phyloP scores from a whole-genome alignment of 306 rosid genomes.

The Citrullus mucosospermus region DNA sequence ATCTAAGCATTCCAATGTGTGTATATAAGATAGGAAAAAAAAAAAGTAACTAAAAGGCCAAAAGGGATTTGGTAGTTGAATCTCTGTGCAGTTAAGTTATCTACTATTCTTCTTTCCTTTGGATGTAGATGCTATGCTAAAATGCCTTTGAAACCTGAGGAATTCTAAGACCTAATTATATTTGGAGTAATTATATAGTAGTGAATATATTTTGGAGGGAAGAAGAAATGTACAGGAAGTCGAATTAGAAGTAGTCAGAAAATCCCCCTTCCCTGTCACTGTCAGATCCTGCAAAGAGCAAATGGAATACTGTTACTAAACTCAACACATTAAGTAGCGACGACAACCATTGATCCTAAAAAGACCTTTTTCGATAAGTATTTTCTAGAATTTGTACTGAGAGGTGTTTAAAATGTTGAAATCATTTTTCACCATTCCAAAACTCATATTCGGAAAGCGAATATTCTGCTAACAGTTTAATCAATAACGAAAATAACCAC shows the following conservation, averaged over 20 bases:
- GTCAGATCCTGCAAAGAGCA: slow-evolving; percentile 61
- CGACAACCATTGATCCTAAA: background rate
- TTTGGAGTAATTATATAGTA: background rate
- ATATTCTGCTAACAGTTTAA: background rate
- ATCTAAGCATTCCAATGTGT: background rate
- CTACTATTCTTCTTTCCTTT: background rate
- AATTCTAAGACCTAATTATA: slow-evolving; percentile 12
- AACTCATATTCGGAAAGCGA: background rate
- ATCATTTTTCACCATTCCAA: background rate
- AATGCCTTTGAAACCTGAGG: background rate
- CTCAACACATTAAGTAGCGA: background rate
- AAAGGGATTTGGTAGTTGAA: background rate
- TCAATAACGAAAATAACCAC: background rate
- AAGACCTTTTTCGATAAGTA: background rate
- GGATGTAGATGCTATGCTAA: background rate
- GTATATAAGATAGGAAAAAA: background rate
- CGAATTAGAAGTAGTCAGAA: slow-evolving; percentile 73
- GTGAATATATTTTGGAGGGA: slow-evolving; percentile 12
- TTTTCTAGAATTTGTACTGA: background rate
- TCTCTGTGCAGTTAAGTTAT: background rate
- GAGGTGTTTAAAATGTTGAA: background rate
- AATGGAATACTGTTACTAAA: slow-evolving; percentile 2
- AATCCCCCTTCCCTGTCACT: slow-evolving; percentile 61
- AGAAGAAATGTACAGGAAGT: slow-evolving; percentile 21
- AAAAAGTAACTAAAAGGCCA: background rate